phyloP scores from a whole-genome alignment of 768 basidiomycete species.

The Neoboletus brunneissimus region DNA sequence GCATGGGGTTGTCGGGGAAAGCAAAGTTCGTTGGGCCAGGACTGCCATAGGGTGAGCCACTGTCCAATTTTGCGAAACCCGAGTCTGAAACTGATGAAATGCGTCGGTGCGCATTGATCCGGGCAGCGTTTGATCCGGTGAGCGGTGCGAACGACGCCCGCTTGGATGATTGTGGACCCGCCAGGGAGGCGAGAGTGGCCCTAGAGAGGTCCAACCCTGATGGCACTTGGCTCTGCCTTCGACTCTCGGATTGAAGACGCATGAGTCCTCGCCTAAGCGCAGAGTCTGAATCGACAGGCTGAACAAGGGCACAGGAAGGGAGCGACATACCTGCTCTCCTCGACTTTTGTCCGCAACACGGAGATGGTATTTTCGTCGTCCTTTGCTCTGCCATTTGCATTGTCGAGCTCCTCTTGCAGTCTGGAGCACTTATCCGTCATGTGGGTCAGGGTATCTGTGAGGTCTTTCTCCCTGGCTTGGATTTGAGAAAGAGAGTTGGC shows the following conservation, averaged over 20 bases:
- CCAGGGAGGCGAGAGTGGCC: constrained; percentile 38
- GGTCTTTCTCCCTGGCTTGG: constrained; percentile 53
- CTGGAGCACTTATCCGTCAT: constrained; percentile 64
- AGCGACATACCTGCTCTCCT: constrained; percentile 70
- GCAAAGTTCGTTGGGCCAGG: constrained; percentile 36
- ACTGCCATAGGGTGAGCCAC: constrained; percentile 31
- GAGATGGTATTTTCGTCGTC: constrained; percentile 79
- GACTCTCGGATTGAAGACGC: constrained; percentile 78
- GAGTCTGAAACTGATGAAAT: constrained; percentile 74
- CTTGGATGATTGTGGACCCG: constrained; percentile 54
- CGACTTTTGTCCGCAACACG: constrained; percentile 77
- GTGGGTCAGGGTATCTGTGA: constrained; percentile 60
- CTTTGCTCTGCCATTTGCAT: constrained; percentile 47
- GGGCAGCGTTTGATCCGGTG: constrained; percentile 49
- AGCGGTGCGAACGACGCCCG: constrained; percentile 76
- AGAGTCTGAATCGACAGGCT: constrained; percentile 7
- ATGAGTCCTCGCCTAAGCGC: constrained; percentile 71
- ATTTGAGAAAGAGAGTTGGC: constrained; percentile 48
- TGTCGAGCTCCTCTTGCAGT: constrained; percentile 55
- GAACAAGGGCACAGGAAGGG: background rate
- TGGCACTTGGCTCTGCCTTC: constrained; percentile 54
- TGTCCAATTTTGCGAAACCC: constrained; percentile 36
- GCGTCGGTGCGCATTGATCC: constrained; percentile 57
- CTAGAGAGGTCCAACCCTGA: constrained; percentile 56
- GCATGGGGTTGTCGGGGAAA: constrained; percentile 31